Conservation (phyloP, 2,329 filamentous ascomycete genomes). For the Magnaporthiopsis poae region DNA sequence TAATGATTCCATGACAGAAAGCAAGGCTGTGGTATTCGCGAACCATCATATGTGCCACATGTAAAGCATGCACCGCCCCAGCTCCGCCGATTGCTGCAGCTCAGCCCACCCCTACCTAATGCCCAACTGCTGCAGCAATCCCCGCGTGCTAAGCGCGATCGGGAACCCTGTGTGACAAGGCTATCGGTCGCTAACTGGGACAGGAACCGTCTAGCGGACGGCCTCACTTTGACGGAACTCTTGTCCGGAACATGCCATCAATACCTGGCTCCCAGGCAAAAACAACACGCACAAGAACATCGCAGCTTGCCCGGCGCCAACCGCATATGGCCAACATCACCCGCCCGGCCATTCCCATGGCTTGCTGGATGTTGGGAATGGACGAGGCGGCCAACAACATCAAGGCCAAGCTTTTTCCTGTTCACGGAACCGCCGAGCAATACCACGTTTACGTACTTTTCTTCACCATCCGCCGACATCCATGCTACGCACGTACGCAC, state of each 20-base stretch:
- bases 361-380: too few relatives aligned
- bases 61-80: neutral
- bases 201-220: neutral
- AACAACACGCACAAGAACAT: neutral
- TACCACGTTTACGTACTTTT: too few relatives aligned
- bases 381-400: neutral
- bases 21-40: too few relatives aligned
- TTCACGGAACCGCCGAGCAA: too few relatives aligned
- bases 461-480: too few relatives aligned
- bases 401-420: neutral
- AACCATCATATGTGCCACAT: neutral
- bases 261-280: neutral
- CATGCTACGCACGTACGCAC: too few relatives aligned
- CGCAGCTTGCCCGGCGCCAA: neutral
- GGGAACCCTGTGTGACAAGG: neutral
- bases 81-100: neutral
- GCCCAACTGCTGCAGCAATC: neutral
- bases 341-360: too few relatives aligned
- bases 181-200: neutral
- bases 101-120: neutral
- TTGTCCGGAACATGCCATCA: too few relatives aligned
- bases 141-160: neutral
- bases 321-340: neutral
- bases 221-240: neutral
- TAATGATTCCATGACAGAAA: too few relatives aligned